These are phyloP conservation scores for Exserohilum rostratum DNA, from an alignment of 2,329 filamentous ascomycete species.

Conservation along the genomic window DNA sequence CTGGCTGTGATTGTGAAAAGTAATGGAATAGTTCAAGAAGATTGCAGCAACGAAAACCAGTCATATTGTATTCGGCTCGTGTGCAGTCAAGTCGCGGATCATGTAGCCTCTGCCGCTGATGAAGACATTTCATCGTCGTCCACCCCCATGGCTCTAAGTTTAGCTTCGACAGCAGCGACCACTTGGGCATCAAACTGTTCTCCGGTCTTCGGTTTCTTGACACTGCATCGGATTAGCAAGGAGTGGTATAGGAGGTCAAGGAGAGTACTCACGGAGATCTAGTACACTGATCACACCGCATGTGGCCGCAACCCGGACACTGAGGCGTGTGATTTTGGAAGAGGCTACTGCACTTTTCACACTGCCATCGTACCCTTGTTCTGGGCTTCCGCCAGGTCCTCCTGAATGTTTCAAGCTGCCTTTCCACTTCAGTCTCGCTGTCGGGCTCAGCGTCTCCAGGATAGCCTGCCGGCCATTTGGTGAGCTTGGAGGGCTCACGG, in stretches of 20 bases:
- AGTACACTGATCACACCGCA: conserved; percentile 65
- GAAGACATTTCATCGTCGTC: conserved; percentile 33
- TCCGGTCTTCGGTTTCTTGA: conserved; percentile 61
- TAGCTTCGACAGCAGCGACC: conserved; percentile 63
- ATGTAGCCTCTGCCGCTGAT: conserved; percentile 24
- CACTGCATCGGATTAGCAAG: conserved; percentile 44
- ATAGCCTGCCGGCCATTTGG: conserved; percentile 73
- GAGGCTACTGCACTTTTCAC: conserved; percentile 66
- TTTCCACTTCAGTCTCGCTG: conserved; percentile 40
- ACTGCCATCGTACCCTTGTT: conserved; percentile 56
- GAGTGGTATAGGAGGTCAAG: neutral
- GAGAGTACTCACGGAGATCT: conserved; percentile 55
- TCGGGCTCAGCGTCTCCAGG: conserved; percentile 63
- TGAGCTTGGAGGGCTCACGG: conserved; percentile 74
- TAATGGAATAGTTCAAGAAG: neutral
- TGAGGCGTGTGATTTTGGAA: conserved; percentile 62
- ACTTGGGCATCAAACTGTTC: conserved; percentile 67
- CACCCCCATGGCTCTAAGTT: conserved; percentile 50
- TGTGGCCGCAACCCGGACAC: conserved; percentile 67
- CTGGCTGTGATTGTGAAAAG: neutral
- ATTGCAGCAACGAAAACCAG: neutral
- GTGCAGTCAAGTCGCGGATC: neutral
- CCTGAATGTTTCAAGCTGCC: conserved; percentile 34
- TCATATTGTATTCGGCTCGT: neutral
- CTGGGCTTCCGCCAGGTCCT: conserved; percentile 54